These are phyloP conservation scores for Biscogniauxia marginata DNA, from an alignment of 2,329 filamentous ascomycete genomes.

Conservation along the genomic window DNA sequence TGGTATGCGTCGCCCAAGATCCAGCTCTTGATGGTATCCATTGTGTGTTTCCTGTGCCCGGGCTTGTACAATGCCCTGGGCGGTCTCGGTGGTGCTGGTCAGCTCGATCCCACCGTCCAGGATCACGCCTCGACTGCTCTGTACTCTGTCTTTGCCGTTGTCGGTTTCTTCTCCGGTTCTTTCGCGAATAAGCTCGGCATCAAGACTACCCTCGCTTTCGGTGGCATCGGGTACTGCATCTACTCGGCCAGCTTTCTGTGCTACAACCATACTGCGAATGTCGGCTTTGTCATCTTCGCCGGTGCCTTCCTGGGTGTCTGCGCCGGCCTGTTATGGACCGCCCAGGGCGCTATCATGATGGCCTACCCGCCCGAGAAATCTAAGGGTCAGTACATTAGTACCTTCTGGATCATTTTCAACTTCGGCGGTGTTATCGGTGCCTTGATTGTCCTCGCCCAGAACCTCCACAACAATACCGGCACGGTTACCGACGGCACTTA, in stretches of 20 bases:
- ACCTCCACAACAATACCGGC: constrained; percentile 55
- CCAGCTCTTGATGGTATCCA: constrained; percentile 69
- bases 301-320: constrained; percentile 75
- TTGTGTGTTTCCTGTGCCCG: constrained; percentile 70
- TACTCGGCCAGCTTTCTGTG: constrained; percentile 70
- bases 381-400: constrained; percentile 86
- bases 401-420: constrained; percentile 97
- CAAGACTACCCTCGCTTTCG: constrained; percentile 65
- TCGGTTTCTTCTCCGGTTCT: constrained; percentile 71
- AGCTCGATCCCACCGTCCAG: constrained; percentile 52
- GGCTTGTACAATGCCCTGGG: constrained; percentile 71
- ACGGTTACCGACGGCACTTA: constrained; percentile 68
- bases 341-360: constrained; percentile 86
- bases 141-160: constrained; percentile 52
- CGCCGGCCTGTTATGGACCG: constrained; percentile 78
- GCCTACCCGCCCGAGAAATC: constrained; percentile 77
- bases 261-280: constrained; percentile 66
- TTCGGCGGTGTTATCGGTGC: constrained; percentile 84
- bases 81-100: constrained; percentile 65
- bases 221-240: constrained; percentile 74
- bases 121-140: constrained; percentile 58
- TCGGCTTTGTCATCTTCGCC: constrained; percentile 73
- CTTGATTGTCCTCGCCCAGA: constrained; percentile 71
- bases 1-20: constrained; percentile 74
- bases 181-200: constrained; percentile 76